Evolutionary conservation across 371 early-diverging fungal species (phyloP).

Genomic region (Dichotomocladium elegans): DNA sequence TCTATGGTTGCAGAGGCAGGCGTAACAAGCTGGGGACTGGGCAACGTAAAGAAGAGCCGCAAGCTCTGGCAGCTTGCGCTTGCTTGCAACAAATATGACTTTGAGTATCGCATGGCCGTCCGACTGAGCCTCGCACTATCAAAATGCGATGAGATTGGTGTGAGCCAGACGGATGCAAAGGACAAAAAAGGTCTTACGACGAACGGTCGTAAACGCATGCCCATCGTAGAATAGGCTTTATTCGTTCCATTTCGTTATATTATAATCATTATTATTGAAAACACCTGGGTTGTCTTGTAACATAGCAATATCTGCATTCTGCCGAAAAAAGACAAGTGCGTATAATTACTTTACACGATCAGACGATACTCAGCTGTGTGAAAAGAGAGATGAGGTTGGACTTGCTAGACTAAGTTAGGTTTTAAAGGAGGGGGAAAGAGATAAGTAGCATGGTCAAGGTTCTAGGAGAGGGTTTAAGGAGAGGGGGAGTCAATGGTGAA

Average conservation of each 20-base stretch:
- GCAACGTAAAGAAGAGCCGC: conserved; percentile 40
- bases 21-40: conserved; percentile 51
- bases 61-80: conserved; percentile 53
- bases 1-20: conserved; percentile 49
- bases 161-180: conserved; percentile 19
- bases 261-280: background rate
- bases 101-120: conserved; percentile 54
- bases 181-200: conserved; percentile 30
- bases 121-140: conserved; percentile 36
- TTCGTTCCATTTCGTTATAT: background rate
- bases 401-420: background rate
- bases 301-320: background rate
- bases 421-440: background rate
- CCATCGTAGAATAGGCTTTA: conserved; percentile 13
- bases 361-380: background rate
- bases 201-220: conserved; percentile 45
- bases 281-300: background rate
- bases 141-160: conserved; percentile 39
- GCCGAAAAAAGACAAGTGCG: too few relatives aligned
- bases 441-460: background rate
- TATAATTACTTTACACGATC: background rate
- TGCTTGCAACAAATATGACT: conserved; percentile 53
- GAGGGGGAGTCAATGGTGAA: background rate
- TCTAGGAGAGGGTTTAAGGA: background rate
- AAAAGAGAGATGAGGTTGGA: background rate